A percentile compares a stretch with the other conserved stretches of the same genome.
phyloP scores from a whole-genome alignment of 2,329 filamentous ascomycete genomes.

The Xylariaceae sp. region DNA sequence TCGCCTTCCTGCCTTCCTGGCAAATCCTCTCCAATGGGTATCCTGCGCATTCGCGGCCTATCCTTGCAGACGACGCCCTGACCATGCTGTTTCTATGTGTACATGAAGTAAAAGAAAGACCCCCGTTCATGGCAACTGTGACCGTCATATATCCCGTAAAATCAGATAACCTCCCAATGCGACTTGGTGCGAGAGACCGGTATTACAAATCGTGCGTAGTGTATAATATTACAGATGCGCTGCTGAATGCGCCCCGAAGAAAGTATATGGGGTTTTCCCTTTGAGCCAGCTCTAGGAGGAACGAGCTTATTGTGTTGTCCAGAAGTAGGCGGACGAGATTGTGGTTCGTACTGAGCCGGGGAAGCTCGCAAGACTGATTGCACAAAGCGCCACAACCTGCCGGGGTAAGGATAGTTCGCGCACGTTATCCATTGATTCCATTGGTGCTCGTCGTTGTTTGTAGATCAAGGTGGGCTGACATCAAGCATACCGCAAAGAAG shows the following conservation, averaged over 20 bases:
- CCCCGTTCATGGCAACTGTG: conserved; percentile 23
- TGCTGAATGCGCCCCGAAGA: conserved; percentile 27
- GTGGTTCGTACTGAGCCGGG: neutral
- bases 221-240: conserved; percentile 37
- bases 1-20: conserved; percentile 30
- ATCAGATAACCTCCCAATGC: conserved; percentile 33
- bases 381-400: conserved; percentile 3
- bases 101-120: conserved; percentile 21
- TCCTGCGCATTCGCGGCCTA: conserved; percentile 40
- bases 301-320: conserved; percentile 15
- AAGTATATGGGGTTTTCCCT: conserved; percentile 33
- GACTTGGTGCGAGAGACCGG: conserved; percentile 23
- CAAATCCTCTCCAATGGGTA: conserved; percentile 40
- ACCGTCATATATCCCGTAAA: conserved; percentile 33
- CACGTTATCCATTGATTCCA: neutral
- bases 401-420: conserved; percentile 3
- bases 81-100: conserved; percentile 37
- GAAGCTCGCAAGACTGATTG: conserved; percentile 7
- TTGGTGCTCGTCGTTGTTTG: conserved; percentile 16
- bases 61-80: conserved; percentile 38
- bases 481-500: conserved; percentile 28
- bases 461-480: conserved; percentile 13
- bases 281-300: conserved; percentile 40
- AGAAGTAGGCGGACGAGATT: conserved; percentile 3
- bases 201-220: conserved; percentile 37